A percentile compares a stretch with the other conserved stretches of the same genome.
Evolutionary conservation across 2,329 filamentous ascomycete species (phyloP).

Genomic region (Fusarium tupiense): DNA sequence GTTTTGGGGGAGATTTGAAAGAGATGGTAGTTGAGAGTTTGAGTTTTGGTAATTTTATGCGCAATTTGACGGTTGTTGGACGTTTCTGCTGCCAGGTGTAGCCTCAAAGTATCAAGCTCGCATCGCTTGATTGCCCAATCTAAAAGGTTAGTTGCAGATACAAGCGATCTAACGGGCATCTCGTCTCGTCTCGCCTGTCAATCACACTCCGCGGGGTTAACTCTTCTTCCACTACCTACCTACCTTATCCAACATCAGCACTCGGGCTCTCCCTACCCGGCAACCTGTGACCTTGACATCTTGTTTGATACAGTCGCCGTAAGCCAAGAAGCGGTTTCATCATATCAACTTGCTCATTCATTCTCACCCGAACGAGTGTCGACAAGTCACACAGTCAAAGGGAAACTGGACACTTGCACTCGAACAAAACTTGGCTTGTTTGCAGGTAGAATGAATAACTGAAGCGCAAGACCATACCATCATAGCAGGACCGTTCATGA

Average conservation of each 20-base stretch:
- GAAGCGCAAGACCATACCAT: not conserved
- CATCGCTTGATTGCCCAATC: not conserved
- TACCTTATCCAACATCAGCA: constrained; percentile 2
- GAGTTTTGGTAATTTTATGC: not conserved
- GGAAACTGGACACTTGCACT: not conserved
- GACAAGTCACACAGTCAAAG: not conserved
- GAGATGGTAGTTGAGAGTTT: not conserved
- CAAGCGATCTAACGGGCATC: not conserved
- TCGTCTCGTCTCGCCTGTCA: not conserved
- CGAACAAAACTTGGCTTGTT: not conserved
- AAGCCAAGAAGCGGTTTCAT: not conserved
- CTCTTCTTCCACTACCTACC: not conserved
- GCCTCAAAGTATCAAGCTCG: not conserved
- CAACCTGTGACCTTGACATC: not conserved
- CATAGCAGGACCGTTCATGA: not conserved
- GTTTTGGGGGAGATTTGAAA: not conserved
- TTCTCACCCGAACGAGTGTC: not conserved
- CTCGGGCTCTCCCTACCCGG: not conserved
- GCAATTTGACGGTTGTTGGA: not conserved
- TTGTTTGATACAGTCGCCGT: not conserved
- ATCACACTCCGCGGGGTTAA: not conserved
- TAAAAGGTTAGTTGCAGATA: not conserved
- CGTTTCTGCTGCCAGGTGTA: not conserved
- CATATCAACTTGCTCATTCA: constrained; percentile 34
- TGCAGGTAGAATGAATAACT: not conserved